A percentile compares a stretch with the other conserved stretches of the same genome.
These are phyloP conservation scores for Aspergillus coremiiformis DNA, from an alignment of 495 filamentous ascomycete species.

Conservation along the genomic window DNA sequence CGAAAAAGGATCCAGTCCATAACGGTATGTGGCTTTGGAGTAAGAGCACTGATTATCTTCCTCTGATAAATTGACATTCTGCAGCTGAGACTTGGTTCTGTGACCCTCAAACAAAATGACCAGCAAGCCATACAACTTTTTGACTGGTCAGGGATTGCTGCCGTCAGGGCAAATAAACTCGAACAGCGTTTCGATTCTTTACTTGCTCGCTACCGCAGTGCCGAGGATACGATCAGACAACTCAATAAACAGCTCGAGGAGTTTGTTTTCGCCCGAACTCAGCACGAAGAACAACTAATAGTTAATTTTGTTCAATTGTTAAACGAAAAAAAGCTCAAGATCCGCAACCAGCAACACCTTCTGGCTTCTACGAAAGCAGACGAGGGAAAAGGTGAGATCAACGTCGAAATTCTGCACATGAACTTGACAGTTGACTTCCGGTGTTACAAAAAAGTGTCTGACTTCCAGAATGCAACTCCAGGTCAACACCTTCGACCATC, in stretches of 20 bases:
- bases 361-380: constrained; percentile 55
- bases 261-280: constrained; percentile 55
- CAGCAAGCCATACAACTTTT: constrained; percentile 61
- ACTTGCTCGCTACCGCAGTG: constrained; percentile 32
- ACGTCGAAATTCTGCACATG: not conserved
- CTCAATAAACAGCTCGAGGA: constrained; percentile 56
- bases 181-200: constrained; percentile 43
- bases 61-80: constrained; percentile 3
- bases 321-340: constrained; percentile 89
- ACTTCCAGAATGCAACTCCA: constrained; percentile 17
- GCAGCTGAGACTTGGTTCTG: constrained; percentile 63
- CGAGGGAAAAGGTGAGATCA: constrained; percentile 32
- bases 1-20: constrained; percentile 52
- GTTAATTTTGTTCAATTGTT: constrained; percentile 64
- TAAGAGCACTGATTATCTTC: not conserved
- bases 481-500: constrained; percentile 6
- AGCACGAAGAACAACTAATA: constrained; percentile 63
- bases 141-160: constrained; percentile 59
- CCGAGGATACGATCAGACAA: constrained; percentile 41
- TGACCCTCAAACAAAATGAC: constrained; percentile 54
- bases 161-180: constrained; percentile 33
- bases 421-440: not conserved
- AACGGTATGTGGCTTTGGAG: constrained; percentile 28
- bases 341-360: constrained; percentile 69
- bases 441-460: constrained; percentile 17